A percentile compares a stretch with the other conserved stretches of the same genome.
Conservation (phyloP, 345 rosid species). For the Brassica incana region DNA sequence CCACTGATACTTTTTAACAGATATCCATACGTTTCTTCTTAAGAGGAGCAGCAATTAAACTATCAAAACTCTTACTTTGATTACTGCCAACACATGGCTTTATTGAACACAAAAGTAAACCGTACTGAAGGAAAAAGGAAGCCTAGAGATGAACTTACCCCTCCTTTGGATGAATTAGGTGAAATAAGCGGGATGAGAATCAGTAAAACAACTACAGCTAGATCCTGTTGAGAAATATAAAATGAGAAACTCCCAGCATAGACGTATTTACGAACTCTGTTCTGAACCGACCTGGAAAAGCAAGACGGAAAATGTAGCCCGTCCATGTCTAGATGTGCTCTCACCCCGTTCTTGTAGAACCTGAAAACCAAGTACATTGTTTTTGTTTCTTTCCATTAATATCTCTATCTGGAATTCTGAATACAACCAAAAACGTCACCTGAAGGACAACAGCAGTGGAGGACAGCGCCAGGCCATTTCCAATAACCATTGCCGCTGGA, state of each 20-base stretch:
- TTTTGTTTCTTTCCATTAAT: not conserved
- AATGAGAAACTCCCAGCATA: constrained; percentile 29
- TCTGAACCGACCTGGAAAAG: constrained; percentile 78
- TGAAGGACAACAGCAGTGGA: constrained; percentile 98
- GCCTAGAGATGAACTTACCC: constrained; percentile 57
- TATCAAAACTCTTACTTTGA: not conserved
- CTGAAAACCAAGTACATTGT: constrained; percentile 45
- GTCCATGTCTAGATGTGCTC: constrained; percentile 99
- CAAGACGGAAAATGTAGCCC: constrained; percentile 96
- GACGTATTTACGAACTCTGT: constrained; percentile 1
- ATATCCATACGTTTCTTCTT: constrained; percentile 2
- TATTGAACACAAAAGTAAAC: constrained; percentile 11
- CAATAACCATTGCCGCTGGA: constrained; percentile 95
- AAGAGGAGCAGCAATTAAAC: not conserved
- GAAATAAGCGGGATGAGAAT: constrained; percentile 98
- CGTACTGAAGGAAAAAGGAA: not conserved
- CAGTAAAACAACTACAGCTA: constrained; percentile 95
- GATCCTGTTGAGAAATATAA: constrained; percentile 59
- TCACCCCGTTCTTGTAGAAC: constrained; percentile 98
- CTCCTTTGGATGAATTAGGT: constrained; percentile 99
- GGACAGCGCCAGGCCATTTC: constrained; percentile 95
- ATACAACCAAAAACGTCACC: constrained; percentile 45
- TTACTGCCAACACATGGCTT: not conserved
- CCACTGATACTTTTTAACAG: not conserved
- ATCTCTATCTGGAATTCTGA: constrained; percentile 1